Conservation (phyloP, 2,329 filamentous ascomycete species). For the Talaromyces funiculosus region DNA sequence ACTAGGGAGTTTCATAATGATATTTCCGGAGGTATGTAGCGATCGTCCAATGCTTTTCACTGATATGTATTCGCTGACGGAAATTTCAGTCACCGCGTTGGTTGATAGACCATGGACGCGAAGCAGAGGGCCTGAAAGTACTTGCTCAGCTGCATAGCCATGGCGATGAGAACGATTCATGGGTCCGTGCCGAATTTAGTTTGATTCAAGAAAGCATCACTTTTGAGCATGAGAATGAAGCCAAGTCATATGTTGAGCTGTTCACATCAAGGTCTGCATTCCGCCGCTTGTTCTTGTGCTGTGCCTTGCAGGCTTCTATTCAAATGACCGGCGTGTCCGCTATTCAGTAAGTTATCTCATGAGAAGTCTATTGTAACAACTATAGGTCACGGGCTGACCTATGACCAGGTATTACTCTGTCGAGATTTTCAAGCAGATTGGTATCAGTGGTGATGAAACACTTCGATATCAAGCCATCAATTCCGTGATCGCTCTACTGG, state of each 20-base stretch:
- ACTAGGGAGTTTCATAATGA: slow-evolving; percentile 58
- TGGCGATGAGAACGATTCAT: slow-evolving; percentile 60
- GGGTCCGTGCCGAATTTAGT: slow-evolving; percentile 66
- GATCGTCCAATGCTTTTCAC: slow-evolving; percentile 14
- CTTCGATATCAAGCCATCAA: slow-evolving; percentile 73
- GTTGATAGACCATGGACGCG: slow-evolving; percentile 66
- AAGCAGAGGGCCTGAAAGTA: slow-evolving; percentile 59
- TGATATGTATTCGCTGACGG: slow-evolving; percentile 8
- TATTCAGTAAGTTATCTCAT: slow-evolving; percentile 50
- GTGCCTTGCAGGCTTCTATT: slow-evolving; percentile 62
- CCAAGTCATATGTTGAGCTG: slow-evolving; percentile 65
- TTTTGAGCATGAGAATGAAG: slow-evolving; percentile 62
- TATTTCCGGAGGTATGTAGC: slow-evolving; percentile 59
- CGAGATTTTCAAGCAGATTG: slow-evolving; percentile 62
- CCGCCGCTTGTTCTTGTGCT: slow-evolving; percentile 65
- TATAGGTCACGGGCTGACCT: background rate
- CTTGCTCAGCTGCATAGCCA: slow-evolving; percentile 65
- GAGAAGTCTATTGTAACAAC: background rate
- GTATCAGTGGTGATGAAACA: slow-evolving; percentile 59
- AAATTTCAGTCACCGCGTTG: slow-evolving; percentile 54
- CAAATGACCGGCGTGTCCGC: slow-evolving; percentile 73
- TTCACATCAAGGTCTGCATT: slow-evolving; percentile 62
- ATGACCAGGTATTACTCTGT: slow-evolving; percentile 59
- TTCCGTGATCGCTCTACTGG: slow-evolving; percentile 63
- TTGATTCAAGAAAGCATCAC: slow-evolving; percentile 64